Base-by-base conservation (phyloP, 2,329 filamentous ascomycete genomes). In the Cryphonectria naterciae region DNA sequence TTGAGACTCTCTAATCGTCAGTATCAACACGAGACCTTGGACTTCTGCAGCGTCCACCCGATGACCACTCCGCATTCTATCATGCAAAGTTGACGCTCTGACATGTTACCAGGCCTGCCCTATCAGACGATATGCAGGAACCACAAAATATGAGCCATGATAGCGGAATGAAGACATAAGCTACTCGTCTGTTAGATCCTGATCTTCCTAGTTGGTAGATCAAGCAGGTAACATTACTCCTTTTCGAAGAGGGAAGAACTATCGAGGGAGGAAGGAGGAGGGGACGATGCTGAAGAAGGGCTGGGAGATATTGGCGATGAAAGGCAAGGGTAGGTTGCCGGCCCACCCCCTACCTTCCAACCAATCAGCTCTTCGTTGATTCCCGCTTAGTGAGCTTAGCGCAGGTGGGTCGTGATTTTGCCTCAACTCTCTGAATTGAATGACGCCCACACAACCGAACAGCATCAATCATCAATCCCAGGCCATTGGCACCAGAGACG, bases 401-500 rank as follows among this genome's bases (percentile, higher is more conserved):
- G 63, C 43, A 43, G 41, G 63, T 65, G 63, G 63, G 63, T 52
- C 63, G 63, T 43, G 63, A 52, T 52, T 65, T 65, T 65, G 63
- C 63, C 63, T 65, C 63, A 52, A 52, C 65, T 56, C 32, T 37
- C 35, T 22, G 49, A 28, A 41, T 46, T 67, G 56, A 67, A 70
- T 73, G 71, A 73, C 71, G 69, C 54, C 66, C 49, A 68, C 62
- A 65, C 49, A 62, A 66, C 66, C 65, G 61, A 54, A 54, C 25
- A 63, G 54, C 49, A 66, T 39, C 46, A 67, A 49, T 69, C 66
- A 65, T 39, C 61, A 37, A 64, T 46, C 65, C 49, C 37, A 67
- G 46, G 76, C 78, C 76, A 78, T 78, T 79, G 76, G 75, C 75
- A 74, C 75, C 68, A 74, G 76, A 76, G 75, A 77, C 74, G 76